These are phyloP conservation scores for Solanum neorickii DNA, from an alignment of 257 asterid genomes.

Conservation along the genomic window DNA sequence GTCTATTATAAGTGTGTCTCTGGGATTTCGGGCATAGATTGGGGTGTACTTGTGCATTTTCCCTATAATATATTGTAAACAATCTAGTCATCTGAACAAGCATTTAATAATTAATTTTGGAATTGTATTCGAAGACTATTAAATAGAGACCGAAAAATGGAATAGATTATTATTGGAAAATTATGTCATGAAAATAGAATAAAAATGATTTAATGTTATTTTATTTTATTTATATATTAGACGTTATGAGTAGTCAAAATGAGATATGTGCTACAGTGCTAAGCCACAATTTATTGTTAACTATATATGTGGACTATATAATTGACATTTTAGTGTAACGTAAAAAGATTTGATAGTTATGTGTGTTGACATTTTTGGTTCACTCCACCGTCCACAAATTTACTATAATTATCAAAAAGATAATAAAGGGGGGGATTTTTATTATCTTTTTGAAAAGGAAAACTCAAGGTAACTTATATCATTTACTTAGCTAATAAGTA, in stretches of 20 bases:
- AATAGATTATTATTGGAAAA: background rate
- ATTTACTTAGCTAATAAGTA: background rate
- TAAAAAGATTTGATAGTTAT: background rate
- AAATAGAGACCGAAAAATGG: fast-evolving
- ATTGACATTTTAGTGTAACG: background rate
- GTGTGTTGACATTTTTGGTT: background rate
- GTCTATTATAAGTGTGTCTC: no score
- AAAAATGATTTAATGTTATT: background rate
- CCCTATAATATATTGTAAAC: no score
- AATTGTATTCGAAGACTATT: no score
- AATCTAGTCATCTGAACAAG: fast-evolving
- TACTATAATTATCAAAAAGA: background rate
- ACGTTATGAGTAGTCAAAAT: background rate
- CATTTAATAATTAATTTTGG: background rate
- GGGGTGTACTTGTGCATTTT: no score
- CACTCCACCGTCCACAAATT: background rate
- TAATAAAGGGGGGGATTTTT: background rate
- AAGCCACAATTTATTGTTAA: background rate
- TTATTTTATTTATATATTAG: fast-evolving
- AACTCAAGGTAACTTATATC: background rate
- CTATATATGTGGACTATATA: background rate
- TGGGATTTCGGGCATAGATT: no score
- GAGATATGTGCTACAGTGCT: background rate
- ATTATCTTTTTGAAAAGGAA: background rate
- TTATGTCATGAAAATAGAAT: background rate